These are phyloP conservation scores for Protomyces inundatus DNA, from an alignment of 1,139 yeast species.

Conservation along the genomic window DNA sequence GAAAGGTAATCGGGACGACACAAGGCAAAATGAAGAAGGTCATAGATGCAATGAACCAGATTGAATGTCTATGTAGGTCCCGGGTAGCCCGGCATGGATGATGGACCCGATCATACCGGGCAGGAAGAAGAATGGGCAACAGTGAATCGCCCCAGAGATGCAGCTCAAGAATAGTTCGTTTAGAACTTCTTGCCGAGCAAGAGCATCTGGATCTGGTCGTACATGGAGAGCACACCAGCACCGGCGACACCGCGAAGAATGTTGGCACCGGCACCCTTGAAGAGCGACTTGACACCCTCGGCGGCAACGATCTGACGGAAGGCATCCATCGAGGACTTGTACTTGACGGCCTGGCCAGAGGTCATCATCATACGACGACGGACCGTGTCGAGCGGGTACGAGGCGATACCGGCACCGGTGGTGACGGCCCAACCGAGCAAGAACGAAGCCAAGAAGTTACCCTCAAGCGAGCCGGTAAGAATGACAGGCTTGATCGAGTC, in stretches of 20 bases:
- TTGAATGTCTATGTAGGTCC: background rate
- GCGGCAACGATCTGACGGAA: constrained; percentile 64
- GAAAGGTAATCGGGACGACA: too few relatives aligned
- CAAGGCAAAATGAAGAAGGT: background rate
- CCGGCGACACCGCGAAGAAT: constrained; percentile 84
- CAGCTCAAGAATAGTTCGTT: background rate
- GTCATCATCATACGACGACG: constrained; percentile 90
- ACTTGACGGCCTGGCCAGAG: constrained; percentile 73
- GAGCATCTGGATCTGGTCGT: constrained; percentile 71
- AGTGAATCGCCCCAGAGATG: background rate
- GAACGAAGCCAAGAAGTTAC: constrained; percentile 69
- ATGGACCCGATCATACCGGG: background rate
- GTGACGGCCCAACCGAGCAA: constrained; percentile 73
- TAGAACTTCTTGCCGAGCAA: constrained; percentile 53
- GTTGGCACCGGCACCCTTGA: constrained; percentile 87
- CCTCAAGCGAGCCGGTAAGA: constrained; percentile 65
- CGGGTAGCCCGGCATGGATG: background rate
- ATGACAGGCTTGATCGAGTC: constrained; percentile 74
- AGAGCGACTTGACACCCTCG: constrained; percentile 66
- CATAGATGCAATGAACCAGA: background rate
- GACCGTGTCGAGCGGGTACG: constrained; percentile 76
- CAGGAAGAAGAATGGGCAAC: background rate
- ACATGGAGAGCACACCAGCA: constrained; percentile 77
- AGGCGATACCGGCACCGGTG: constrained; percentile 73
- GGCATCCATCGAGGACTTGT: constrained; percentile 70